Evolutionary conservation across 768 basidiomycete species (phyloP).

Genomic region (Naematelia aurantialba): DNA sequence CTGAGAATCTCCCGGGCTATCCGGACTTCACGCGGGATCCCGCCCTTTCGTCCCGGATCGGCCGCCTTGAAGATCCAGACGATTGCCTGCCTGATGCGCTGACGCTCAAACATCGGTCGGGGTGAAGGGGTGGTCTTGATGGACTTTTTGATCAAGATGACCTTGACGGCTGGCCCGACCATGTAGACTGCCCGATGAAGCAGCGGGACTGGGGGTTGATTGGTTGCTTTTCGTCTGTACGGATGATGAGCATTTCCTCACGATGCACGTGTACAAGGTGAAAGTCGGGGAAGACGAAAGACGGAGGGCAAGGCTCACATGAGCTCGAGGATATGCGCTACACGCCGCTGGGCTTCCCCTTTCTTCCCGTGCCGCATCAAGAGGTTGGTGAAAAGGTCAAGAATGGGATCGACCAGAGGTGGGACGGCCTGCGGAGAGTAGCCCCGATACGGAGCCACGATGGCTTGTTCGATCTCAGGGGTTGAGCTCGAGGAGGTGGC

Average conservation of each 20-base stretch:
- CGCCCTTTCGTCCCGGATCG: constrained; percentile 59
- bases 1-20: constrained; percentile 74
- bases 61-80: constrained; percentile 67
- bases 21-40: constrained; percentile 58
- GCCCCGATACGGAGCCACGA: constrained; percentile 16
- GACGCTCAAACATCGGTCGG: constrained; percentile 71
- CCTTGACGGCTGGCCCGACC: constrained; percentile 68
- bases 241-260: constrained; percentile 51
- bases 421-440: constrained; percentile 35
- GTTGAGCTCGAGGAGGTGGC: neutral
- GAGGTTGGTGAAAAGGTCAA: constrained; percentile 47
- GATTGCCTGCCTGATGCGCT: constrained; percentile 68
- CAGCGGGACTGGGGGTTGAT: constrained; percentile 73
- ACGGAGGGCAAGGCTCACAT: constrained; percentile 27
- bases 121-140: constrained; percentile 68
- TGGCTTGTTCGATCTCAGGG: neutral
- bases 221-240: constrained; percentile 66
- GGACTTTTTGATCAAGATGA: constrained; percentile 59
- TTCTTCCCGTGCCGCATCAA: constrained; percentile 50
- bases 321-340: constrained; percentile 30
- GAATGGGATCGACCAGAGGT: constrained; percentile 40
- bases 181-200: constrained; percentile 66
- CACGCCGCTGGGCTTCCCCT: constrained; percentile 37
- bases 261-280: no score
- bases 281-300: neutral